These are phyloP conservation scores for Cladosporium velox DNA, from an alignment of 2,329 filamentous ascomycete genomes.

Conservation along the genomic window DNA sequence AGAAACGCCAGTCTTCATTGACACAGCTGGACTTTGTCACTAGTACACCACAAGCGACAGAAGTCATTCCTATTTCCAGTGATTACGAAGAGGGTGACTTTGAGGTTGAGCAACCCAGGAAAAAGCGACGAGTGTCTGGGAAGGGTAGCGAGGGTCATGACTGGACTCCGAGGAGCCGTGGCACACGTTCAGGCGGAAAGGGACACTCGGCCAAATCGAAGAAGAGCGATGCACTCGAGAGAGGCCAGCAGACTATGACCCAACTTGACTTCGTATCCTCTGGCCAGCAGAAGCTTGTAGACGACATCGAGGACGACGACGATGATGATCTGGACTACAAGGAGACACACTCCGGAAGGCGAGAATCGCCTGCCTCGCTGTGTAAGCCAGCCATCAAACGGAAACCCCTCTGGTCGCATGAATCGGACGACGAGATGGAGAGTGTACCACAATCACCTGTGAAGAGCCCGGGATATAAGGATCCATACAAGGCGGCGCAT, in stretches of 20 bases:
- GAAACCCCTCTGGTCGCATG: not conserved
- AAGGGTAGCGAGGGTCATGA: constrained; percentile 5
- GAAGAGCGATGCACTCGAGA: constrained; percentile 1
- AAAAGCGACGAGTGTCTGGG: constrained; percentile 12
- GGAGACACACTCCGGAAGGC: not conserved
- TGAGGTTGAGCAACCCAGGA: constrained; percentile 15
- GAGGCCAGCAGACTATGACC: constrained; percentile 24
- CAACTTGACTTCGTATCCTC: constrained; percentile 17
- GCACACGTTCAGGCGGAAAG: not conserved
- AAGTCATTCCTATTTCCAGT: constrained; percentile 2
- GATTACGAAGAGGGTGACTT: constrained; percentile 8
- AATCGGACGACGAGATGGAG: not conserved
- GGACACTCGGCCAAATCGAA: not conserved
- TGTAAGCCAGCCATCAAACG: not conserved
- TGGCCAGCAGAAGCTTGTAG: not conserved
- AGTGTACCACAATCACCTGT: constrained; percentile 3
- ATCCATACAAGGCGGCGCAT: not conserved
- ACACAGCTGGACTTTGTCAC: constrained; percentile 23
- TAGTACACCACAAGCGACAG: constrained; percentile 14
- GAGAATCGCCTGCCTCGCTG: not conserved
- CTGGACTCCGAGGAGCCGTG: constrained; percentile 5
- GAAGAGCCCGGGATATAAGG: not conserved
- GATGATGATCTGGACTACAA: constrained; percentile 1
- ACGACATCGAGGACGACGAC: constrained; percentile 10
- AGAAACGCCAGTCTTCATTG: constrained; percentile 22